phyloP scores from a whole-genome alignment of 352 stramenopile species.

The Globisporangium takayamanum region DNA sequence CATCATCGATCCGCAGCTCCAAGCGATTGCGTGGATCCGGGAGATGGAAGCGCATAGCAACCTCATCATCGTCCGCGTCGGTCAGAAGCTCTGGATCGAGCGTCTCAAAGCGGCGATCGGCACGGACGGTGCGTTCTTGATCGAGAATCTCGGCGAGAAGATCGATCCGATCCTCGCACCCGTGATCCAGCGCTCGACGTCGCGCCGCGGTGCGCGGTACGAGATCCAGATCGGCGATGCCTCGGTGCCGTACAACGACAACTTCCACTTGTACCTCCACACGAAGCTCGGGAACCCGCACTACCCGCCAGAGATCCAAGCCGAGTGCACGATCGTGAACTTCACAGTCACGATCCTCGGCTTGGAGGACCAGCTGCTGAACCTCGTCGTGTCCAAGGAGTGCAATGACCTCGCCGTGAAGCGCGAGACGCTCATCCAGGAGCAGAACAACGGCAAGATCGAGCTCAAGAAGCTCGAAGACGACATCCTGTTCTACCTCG shows the following conservation, averaged over 20 bases:
- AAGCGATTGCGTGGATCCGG: slow-evolving; percentile 92
- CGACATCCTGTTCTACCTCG: slow-evolving; percentile 92
- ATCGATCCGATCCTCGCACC: slow-evolving; percentile 92
- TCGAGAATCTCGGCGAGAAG: slow-evolving; percentile 93
- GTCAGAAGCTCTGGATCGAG: slow-evolving; percentile 93
- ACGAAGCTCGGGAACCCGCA: slow-evolving; percentile 94
- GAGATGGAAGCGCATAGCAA: slow-evolving; percentile 90
- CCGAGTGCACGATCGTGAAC: slow-evolving; percentile 93
- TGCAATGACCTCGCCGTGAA: slow-evolving; percentile 77
- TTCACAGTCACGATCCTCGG: slow-evolving; percentile 92
- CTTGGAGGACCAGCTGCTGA: slow-evolving; percentile 91
- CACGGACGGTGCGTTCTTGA: slow-evolving; percentile 89
- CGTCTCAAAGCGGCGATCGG: slow-evolving; percentile 92
- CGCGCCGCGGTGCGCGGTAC: slow-evolving; percentile 88
- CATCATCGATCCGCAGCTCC: slow-evolving; percentile 92
- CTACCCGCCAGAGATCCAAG: slow-evolving; percentile 93
- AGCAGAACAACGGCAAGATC: slow-evolving; percentile 95
- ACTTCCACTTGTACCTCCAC: slow-evolving; percentile 92
- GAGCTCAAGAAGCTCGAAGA: slow-evolving; percentile 95
- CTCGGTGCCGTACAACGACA: slow-evolving; percentile 91
- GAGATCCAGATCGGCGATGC: slow-evolving; percentile 94
- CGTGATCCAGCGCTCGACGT: slow-evolving; percentile 92
- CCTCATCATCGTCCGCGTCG: slow-evolving; percentile 91
- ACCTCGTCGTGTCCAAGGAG: slow-evolving; percentile 91
- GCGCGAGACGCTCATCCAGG: slow-evolving; percentile 89